A percentile compares a stretch with the other conserved stretches of the same genome.
These are phyloP conservation scores for Penicillium fimorum DNA, from an alignment of 495 filamentous ascomycete genomes.

Conservation along the genomic window DNA sequence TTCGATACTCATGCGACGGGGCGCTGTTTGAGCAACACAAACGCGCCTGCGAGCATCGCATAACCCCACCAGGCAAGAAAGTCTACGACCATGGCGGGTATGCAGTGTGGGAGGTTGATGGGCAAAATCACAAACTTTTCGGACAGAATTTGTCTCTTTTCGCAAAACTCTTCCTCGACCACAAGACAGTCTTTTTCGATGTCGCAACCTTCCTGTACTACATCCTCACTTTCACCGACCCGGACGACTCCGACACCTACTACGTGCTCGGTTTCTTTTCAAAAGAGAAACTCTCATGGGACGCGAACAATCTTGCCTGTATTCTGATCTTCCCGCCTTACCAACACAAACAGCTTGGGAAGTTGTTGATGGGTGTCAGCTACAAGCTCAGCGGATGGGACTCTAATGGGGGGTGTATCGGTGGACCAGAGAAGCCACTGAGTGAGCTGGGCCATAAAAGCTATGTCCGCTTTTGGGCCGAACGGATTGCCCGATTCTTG, in stretches of 20 bases:
- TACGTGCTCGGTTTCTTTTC: slow-evolving; percentile 91
- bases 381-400: slow-evolving; percentile 91
- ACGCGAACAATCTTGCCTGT: slow-evolving; percentile 96
- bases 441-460: slow-evolving; percentile 77
- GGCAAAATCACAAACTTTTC: slow-evolving; percentile 84
- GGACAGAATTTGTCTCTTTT: slow-evolving; percentile 95
- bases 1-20: slow-evolving; percentile 81
- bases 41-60: slow-evolving; percentile 36
- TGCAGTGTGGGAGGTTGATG: slow-evolving; percentile 88
- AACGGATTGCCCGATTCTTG: slow-evolving; percentile 68
- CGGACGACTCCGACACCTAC: slow-evolving; percentile 36
- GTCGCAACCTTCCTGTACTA: slow-evolving; percentile 95
- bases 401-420: slow-evolving; percentile 60
- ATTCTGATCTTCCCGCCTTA: slow-evolving; percentile 96
- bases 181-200: slow-evolving; percentile 98
- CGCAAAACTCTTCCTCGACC: slow-evolving; percentile 96
- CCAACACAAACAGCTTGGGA: slow-evolving; percentile 84
- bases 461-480: slow-evolving; percentile 81
- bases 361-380: slow-evolving; percentile 86
- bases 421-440: slow-evolving; percentile 91
- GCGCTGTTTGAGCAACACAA: slow-evolving; percentile 56
- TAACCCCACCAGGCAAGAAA: slow-evolving; percentile 43
- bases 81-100: slow-evolving; percentile 61
- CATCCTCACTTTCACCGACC: slow-evolving; percentile 60
- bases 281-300: slow-evolving; percentile 98